Base-by-base conservation (phyloP, 164 flowering plant species). In the Annona cherimola region DNA sequence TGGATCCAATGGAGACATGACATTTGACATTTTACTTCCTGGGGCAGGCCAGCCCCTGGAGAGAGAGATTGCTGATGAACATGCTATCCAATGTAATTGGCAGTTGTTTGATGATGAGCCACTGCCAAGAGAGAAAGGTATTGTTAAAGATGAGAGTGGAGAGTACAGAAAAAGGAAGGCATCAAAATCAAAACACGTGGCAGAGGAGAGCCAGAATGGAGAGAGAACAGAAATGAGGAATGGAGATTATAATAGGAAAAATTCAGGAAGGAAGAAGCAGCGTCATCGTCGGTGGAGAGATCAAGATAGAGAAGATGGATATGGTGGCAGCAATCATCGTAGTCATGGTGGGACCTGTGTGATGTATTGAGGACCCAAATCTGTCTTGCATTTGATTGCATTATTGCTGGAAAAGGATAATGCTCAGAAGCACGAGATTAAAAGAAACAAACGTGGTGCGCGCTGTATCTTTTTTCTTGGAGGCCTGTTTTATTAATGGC, bases 11-110 rank as follows among this genome's bases (percentile, higher is more conserved):
- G 96, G 97, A 45, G 85, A 86, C 5, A 69, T 86, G 75, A 87
- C 91, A 45, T 90, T 90, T 70, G 67, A 74, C 39, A 81, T 78
- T 74, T 79, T 95, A 81, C 88, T 92, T 62, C 94, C 97, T 4
- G 95, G 95, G 67, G 91, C 93, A 19, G 97, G 97, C 35, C 86
- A 88, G 69, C 84, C 86, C 42, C 26, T 87, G 63, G 73, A 68
- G 59, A 75, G 65, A 12, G 74, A 65, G 18, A 63, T 19, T 42
- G 81, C 68, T 12, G 76, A 83, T 66, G 84, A 75, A n/a, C 81
- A 79, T 63, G 96, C 83, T 5, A 71, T 92, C n/a, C 69, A 85
- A 16, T 79, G 86, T 72, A 95, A 92, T 79, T 95, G 99, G 99
- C 84, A 81, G 63, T 66, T 84, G 44, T 86, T 81, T 79, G 87